Base-by-base conservation (phyloP, 2,329 filamentous ascomycete genomes). In the Neopestalotiopsis sp. region DNA sequence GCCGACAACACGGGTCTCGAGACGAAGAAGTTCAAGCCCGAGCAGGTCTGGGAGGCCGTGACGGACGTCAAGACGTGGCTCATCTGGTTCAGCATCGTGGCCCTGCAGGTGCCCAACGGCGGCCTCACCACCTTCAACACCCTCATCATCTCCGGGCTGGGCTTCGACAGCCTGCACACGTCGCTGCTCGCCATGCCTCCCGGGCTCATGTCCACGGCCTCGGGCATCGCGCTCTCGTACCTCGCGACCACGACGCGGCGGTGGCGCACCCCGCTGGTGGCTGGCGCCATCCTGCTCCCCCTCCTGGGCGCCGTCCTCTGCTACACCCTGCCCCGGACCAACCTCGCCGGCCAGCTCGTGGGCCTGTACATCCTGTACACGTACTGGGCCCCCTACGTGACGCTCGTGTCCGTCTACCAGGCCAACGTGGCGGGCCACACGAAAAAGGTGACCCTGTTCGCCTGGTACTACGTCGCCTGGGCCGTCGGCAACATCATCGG, bases 381-480 rank as follows among this genome's bases (percentile, higher is more conserved):
- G 2, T 73, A 73, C 67, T 74, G 68, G 69, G 71, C 71, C 4
- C 71, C 71, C 2, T 74, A 74, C 30, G 70, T 74, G n/a, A 72
- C 69, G 3, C 66, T 71, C 12, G 70, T 74, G 14, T 73, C 72
- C 5, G 61, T 65, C 13, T 65, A 52, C 62, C 62, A 65, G 42
- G 62, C 62, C 9, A 90, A 90, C 72, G 80, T 89, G 14, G 88
- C 84, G 24, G 88, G 88, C 0, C 86, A 88, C 67, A 90, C 87
- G 2, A 90, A 90, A 77, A 89, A 89, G 72, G 82, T 83, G 1
- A 82, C 86, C 20, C 84, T 85, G 14, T 83, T 89, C 4, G 86
- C 87, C 2, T 83, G 85, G 70, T 89, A 87, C 71, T 89, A 89
- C 73, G 80, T 89, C 64, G 82, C 84, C 4, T 89, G 87, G 86